These are phyloP conservation scores for Leccinum ochraceum DNA, from an alignment of 768 basidiomycete species.

Conservation along the genomic window DNA sequence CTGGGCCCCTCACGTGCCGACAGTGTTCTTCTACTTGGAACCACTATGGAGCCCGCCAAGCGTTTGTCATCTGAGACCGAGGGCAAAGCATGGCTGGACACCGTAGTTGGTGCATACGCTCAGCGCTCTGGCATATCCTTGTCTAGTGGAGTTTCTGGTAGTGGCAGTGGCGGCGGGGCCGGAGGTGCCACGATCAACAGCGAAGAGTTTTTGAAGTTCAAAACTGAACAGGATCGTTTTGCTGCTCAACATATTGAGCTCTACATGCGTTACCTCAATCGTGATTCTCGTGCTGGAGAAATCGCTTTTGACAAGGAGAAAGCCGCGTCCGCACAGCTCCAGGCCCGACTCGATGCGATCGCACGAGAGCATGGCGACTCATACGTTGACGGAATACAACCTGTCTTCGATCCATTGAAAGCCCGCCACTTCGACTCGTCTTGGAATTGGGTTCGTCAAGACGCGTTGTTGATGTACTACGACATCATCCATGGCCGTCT, in stretches of 20 bases:
- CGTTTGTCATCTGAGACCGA: constrained; percentile 89
- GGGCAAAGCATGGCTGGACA: constrained; percentile 92
- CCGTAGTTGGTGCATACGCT: constrained; percentile 81
- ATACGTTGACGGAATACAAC: constrained; percentile 94
- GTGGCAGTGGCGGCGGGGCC: constrained; percentile 54
- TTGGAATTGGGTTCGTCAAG: constrained; percentile 99
- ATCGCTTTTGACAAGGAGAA: constrained; percentile 88
- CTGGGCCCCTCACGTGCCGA: constrained; percentile 90
- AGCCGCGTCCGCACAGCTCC: constrained; percentile 66
- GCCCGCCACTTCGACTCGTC: constrained; percentile 98
- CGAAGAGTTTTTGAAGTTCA: constrained; percentile 97
- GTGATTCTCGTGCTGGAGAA: constrained; percentile 91
- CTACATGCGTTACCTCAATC: constrained; percentile 94
- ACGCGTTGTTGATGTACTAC: constrained; percentile 95
- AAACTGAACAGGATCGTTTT: constrained; percentile 88
- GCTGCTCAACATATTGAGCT: constrained; percentile 93
- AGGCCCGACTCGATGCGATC: constrained; percentile 86
- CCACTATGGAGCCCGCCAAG: constrained; percentile 93
- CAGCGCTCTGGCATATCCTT: constrained; percentile 87
- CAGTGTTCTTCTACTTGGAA: constrained; percentile 85
- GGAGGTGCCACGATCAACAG: constrained; percentile 95
- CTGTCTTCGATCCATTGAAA: constrained; percentile 91
- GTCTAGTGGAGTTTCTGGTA: constrained; percentile 63
- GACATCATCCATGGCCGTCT: constrained; percentile 97
- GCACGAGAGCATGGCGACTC: constrained; percentile 88